These are phyloP conservation scores for Ceratocystis alfenasii DNA, from an alignment of 2,329 filamentous ascomycete species.

Conservation along the genomic window DNA sequence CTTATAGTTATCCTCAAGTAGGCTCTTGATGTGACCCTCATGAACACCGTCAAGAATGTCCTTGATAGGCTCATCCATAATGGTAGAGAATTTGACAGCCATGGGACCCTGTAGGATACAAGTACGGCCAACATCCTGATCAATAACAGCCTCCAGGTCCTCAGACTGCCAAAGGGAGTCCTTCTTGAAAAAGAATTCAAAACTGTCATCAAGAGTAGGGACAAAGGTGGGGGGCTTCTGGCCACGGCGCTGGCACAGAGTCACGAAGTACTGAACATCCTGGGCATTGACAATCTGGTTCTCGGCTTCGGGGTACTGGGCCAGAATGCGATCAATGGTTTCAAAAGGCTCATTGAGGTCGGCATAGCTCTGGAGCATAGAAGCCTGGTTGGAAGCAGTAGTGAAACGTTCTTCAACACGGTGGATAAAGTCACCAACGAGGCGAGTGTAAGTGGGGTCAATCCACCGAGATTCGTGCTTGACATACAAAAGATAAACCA, in stretches of 20 bases:
- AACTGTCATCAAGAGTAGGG: slow-evolving; percentile 87
- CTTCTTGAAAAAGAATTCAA: slow-evolving; percentile 99
- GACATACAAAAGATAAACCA: slow-evolving; percentile 84
- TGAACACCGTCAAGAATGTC: slow-evolving; percentile 89
- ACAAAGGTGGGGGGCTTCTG: slow-evolving; percentile 98
- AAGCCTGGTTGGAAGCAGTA: slow-evolving; percentile 54
- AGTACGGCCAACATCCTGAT: slow-evolving; percentile 87
- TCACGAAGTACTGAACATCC: slow-evolving; percentile 91
- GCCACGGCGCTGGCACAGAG: slow-evolving; percentile 78
- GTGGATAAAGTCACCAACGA: slow-evolving; percentile 92
- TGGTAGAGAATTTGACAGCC: slow-evolving; percentile 77
- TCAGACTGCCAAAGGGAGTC: slow-evolving; percentile 99
- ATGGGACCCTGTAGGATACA: slow-evolving; percentile 94
- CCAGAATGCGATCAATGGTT: slow-evolving; percentile 65
- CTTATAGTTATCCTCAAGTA: slow-evolving; percentile 70
- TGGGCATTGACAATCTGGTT: slow-evolving; percentile 93
- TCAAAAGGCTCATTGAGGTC: slow-evolving; percentile 75
- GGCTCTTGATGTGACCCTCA: slow-evolving; percentile 66
- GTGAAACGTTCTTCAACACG: slow-evolving; percentile 96
- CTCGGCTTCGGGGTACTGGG: slow-evolving; percentile 74
- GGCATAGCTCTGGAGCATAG: slow-evolving; percentile 76
- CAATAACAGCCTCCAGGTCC: slow-evolving; percentile 89
- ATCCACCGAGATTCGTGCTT: slow-evolving; percentile 89
- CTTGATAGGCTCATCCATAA: slow-evolving; percentile 86
- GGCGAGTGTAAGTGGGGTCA: slow-evolving; percentile 64